A percentile compares a stretch with the other conserved stretches of the same genome.
Conservation (phyloP, 495 filamentous ascomycete genomes). For the Hyaloscypha finlandica region DNA sequence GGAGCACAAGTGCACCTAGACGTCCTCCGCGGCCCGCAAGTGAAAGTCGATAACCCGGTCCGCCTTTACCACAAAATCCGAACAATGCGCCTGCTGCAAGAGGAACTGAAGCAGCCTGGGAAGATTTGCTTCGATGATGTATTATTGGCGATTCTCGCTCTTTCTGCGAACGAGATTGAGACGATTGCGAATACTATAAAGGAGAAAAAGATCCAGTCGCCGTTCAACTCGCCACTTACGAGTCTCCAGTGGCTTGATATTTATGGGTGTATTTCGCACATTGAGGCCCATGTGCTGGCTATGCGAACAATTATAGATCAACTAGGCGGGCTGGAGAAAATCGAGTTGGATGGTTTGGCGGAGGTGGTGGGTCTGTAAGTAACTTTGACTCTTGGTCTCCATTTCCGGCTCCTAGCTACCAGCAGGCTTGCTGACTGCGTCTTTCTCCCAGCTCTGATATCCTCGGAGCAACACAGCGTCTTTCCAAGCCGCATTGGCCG, state of each 20-base stretch:
- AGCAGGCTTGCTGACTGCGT: background rate
- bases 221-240: conserved; percentile 7
- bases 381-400: too few species aligned
- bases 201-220: background rate
- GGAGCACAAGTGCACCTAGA: conserved; percentile 12
- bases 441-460: conserved; percentile 10
- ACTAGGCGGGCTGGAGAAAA: conserved; percentile 6
- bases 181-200: conserved; percentile 1
- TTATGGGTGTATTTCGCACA: conserved; percentile 17
- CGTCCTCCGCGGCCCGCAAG: conserved; percentile 1
- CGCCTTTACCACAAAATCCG: conserved; percentile 15
- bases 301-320: background rate
- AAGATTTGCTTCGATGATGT: conserved; percentile 3
- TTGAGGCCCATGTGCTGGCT: background rate
- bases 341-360: conserved; percentile 6
- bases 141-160: conserved; percentile 8
- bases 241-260: conserved; percentile 16
- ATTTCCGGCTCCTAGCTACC: too few species aligned
- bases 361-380: conserved; percentile 4
- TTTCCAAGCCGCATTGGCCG: conserved; percentile 16
- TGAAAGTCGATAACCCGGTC: background rate
- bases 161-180: conserved; percentile 12
- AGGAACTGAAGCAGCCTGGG: conserved; percentile 4
- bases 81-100: conserved; percentile 11
- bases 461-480: conserved; percentile 3